Base-by-base conservation (phyloP, 805 yeast species). In the Ogataea thermomethanolica region DNA sequence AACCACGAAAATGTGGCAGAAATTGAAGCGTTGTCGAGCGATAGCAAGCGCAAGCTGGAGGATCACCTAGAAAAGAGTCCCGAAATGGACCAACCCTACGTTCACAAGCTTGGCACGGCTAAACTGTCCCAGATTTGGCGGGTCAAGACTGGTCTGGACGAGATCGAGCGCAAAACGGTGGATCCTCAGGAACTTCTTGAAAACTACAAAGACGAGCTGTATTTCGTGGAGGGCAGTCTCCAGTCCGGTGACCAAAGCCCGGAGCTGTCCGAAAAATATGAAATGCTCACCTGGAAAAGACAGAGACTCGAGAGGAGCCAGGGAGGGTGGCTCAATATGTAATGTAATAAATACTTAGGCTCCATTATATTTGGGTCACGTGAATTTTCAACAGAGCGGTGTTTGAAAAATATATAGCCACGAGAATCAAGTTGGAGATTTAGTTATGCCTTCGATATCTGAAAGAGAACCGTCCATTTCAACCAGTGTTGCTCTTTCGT, bases 401-500 rank as follows among this genome's bases (percentile, higher is more conserved):
- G 40, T 34, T 37, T 33, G 43, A 37, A 29, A 32, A 43, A 24
- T 13, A 27, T 13, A 20, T 29, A 24, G 11, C 37, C 35, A 27
- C 35, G 9, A 34, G 21, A 13, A 30, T 31, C 24, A 32, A 13
- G 12, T 13, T 30, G 23, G 13, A 7, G 9, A 11, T 11, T 15
- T 11, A 21, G 17, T 26, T 15, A 55, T 55, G 59, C 59, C 59
- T 20, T 55, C 59, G 17, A 53, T 55, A 21, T 40, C 54, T 20
- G 53, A 55, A 41, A 50, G 46, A 25, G 52, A 48, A 17, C 43
- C 44, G 35, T 49, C 60, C 25, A 47, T 56, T 43, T 40, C 55
- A 12, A 44, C 54, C 14, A 53, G 58, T 13, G 49, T 51, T 28
- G 56, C 59, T 8, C 50, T 66, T 25, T 60, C 70, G 9, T 61